Evolutionary conservation across 352 stramenopile genomes (phyloP).

Genomic region (Phytophthora kernoviae): DNA sequence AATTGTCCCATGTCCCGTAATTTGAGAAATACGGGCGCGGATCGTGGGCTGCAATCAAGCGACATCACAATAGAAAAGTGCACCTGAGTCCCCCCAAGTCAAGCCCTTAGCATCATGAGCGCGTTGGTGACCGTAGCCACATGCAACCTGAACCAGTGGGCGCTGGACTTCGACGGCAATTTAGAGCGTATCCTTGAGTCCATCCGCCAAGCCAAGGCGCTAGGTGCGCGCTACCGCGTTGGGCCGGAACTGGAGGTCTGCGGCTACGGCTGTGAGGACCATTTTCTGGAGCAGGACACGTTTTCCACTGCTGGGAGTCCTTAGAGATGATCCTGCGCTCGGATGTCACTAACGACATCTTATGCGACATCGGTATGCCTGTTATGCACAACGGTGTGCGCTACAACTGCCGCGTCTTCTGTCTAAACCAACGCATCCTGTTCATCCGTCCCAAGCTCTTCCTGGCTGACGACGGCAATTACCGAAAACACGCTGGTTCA

Average conservation of each 20-base stretch:
- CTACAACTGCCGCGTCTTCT: slow-evolving; percentile 99
- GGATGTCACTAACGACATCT: slow-evolving; percentile 92
- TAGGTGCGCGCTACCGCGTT: slow-evolving; percentile 91
- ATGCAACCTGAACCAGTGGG: slow-evolving; percentile 99
- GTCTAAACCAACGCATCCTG: slow-evolving; percentile 93
- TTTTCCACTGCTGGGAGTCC: slow-evolving; percentile 98
- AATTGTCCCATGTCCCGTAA: no score
- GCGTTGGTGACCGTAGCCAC: slow-evolving; percentile 95
- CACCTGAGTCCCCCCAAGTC: slow-evolving; percentile 1
- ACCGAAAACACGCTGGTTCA: slow-evolving; percentile 95
- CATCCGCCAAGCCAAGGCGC: slow-evolving; percentile 89
- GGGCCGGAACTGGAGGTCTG: slow-evolving; percentile 98
- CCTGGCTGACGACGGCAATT: slow-evolving; percentile 98
- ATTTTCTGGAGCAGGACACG: slow-evolving; percentile 98
- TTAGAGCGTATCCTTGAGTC: slow-evolving; percentile 90
- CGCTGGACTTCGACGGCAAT: slow-evolving; percentile 99
- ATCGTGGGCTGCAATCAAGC: no score
- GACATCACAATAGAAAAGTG: slow-evolving; percentile 9
- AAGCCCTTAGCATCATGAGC: slow-evolving; percentile 52
- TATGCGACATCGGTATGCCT: slow-evolving; percentile 99
- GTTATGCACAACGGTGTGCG: slow-evolving; percentile 95
- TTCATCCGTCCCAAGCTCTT: slow-evolving; percentile 95
- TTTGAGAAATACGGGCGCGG: no score
- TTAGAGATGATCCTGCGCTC: slow-evolving; percentile 86
- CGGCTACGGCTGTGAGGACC: slow-evolving; percentile 99